These are phyloP conservation scores for Circinella umbellata DNA, from an alignment of 371 early-diverging fungal genomes.

Conservation along the genomic window DNA sequence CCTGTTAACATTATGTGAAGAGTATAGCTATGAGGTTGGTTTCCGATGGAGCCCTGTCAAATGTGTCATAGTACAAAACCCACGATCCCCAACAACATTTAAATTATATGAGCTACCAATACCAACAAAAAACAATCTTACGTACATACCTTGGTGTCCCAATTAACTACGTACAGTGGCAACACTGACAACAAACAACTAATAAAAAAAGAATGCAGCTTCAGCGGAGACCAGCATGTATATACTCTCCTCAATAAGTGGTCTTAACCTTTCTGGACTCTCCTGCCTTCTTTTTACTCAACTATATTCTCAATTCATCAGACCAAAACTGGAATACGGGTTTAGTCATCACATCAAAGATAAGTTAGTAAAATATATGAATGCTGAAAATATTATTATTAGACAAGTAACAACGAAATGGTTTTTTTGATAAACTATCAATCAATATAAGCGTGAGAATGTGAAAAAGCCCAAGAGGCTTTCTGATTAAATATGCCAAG, in stretches of 20 bases:
- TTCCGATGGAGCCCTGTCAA: constrained; percentile 29
- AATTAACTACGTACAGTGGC: neutral
- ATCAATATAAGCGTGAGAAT: no score
- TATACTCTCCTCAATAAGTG: constrained; percentile 3
- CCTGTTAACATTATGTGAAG: neutral
- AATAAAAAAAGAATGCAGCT: neutral
- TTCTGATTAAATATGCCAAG: no score
- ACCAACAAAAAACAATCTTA: neutral
- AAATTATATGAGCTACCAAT: neutral
- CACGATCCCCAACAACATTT: neutral
- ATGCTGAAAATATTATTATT: no score
- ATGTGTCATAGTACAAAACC: constrained; percentile 12
- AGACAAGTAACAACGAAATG: no score
- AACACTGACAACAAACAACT: neutral
- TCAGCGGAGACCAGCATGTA: constrained; percentile 4
- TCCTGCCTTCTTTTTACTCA: no score
- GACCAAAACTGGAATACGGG: constrained; percentile 18
- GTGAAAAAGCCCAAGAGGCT: no score
- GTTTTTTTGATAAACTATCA: no score
- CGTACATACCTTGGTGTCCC: constrained; percentile 13
- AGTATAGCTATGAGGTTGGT: constrained; percentile 11
- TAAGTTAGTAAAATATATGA: no score
- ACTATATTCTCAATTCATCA: constrained; percentile 17
- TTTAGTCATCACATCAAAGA: constrained; percentile 1
- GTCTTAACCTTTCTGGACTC: constrained; percentile 1